A percentile compares a stretch with the other conserved stretches of the same genome.
phyloP scores from a whole-genome alignment of 768 basidiomycete genomes.

The Scleroderma bovista region DNA sequence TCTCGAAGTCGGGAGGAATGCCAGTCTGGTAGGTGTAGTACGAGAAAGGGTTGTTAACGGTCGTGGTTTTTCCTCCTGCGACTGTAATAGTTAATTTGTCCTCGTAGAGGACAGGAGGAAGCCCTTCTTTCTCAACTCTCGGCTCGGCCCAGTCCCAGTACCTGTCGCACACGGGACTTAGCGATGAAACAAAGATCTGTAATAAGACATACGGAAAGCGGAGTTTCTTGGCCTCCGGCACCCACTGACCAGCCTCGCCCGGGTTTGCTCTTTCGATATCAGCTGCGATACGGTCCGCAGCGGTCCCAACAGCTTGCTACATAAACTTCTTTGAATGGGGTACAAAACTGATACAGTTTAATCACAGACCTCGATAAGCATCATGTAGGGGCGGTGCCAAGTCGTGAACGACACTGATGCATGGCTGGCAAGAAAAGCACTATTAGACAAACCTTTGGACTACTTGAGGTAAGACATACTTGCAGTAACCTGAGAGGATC shows the following conservation, averaged over 20 bases:
- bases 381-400: slow-evolving; percentile 25
- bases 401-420: slow-evolving; percentile 16
- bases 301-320: slow-evolving; percentile 24
- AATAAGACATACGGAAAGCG: slow-evolving; percentile 21
- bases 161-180: slow-evolving; percentile 6
- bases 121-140: slow-evolving; percentile 14
- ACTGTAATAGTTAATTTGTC: slow-evolving; percentile 9
- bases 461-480: slow-evolving; percentile 10
- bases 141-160: slow-evolving; percentile 28
- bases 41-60: slow-evolving; percentile 15
- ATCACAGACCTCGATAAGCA: slow-evolving; percentile 21
- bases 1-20: slow-evolving; percentile 16
- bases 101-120: slow-evolving; percentile 16
- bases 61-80: slow-evolving; percentile 2
- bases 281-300: slow-evolving; percentile 17
- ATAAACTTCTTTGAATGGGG: neutral
- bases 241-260: slow-evolving; percentile 15
- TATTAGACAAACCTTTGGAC: neutral
- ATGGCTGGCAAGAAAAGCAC: slow-evolving; percentile 10
- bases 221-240: slow-evolving; percentile 15
- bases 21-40: slow-evolving; percentile 10
- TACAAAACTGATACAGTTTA: neutral
- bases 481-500: slow-evolving; percentile 19
- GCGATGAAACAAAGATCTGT: neutral
- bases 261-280: slow-evolving; percentile 19